These are phyloP conservation scores for Tricladium varicosporioides DNA, from an alignment of 2,329 filamentous ascomycete genomes.

Conservation along the genomic window DNA sequence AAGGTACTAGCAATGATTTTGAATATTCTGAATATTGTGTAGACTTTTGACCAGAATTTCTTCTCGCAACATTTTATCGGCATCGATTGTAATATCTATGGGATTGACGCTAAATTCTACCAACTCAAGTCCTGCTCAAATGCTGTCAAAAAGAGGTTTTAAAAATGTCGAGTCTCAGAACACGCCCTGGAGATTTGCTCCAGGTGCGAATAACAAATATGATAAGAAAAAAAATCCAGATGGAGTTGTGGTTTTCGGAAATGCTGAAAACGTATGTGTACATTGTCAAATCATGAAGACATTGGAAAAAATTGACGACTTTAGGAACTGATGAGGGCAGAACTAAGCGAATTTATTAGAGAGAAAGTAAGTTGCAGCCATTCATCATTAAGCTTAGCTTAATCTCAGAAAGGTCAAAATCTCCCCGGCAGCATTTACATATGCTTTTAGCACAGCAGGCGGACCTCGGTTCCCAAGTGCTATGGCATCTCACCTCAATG, in stretches of 20 bases:
- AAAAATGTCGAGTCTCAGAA: conserved; percentile 10
- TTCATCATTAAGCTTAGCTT: background rate
- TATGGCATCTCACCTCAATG: conserved; percentile 42
- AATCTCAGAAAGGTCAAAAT: conserved; percentile 31
- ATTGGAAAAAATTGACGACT: background rate
- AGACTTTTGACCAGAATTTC: too few relatives aligned
- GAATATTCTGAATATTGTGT: too few relatives aligned
- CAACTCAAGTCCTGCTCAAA: background rate
- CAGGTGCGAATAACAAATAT: conserved; percentile 18
- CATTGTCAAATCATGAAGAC: background rate
- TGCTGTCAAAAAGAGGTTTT: conserved; percentile 4
- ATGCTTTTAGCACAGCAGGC: conserved; percentile 39
- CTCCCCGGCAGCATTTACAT: conserved; percentile 37
- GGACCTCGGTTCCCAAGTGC: conserved; percentile 38
- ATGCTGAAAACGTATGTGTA: conserved; percentile 21
- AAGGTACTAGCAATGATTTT: too few relatives aligned
- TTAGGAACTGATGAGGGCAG: conserved; percentile 38
- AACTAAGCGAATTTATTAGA: conserved; percentile 39
- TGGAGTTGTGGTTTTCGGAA: conserved; percentile 21
- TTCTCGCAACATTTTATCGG: too few relatives aligned
- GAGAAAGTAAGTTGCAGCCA: conserved; percentile 27
- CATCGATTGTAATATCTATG: too few relatives aligned
- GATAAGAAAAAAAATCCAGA: conserved; percentile 18
- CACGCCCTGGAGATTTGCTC: conserved; percentile 20
- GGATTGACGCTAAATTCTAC: background rate